Conservation (phyloP, 805 yeast genomes). For the Candida sanyiensis region DNA sequence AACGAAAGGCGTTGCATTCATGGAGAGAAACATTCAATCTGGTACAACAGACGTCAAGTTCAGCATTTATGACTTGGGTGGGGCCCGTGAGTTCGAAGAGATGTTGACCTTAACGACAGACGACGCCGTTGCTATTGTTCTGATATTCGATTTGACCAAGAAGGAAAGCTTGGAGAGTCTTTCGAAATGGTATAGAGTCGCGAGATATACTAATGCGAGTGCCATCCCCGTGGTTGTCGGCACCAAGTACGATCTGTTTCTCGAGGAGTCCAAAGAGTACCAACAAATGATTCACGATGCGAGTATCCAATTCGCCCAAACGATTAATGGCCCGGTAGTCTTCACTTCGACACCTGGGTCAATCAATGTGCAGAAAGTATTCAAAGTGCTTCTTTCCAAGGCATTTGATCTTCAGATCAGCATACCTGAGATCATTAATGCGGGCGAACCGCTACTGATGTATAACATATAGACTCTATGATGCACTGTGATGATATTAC, state of each 20-base stretch:
- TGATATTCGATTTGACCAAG: constrained; percentile 85
- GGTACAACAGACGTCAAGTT: constrained; percentile 85
- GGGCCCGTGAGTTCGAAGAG: constrained; percentile 89
- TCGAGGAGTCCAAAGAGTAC: constrained; percentile 70
- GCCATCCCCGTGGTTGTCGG: constrained; percentile 92
- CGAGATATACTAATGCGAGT: constrained; percentile 80
- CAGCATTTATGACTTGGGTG: constrained; percentile 94
- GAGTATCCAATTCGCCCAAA: constrained; percentile 78
- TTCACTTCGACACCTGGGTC: constrained; percentile 91
- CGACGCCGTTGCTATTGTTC: constrained; percentile 87
- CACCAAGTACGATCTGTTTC: constrained; percentile 85
- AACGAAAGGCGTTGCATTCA: constrained; percentile 90
- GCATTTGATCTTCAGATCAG: constrained; percentile 75
- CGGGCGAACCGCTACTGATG: constrained; percentile 88
- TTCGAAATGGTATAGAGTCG: constrained; percentile 92
- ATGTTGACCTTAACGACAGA: constrained; percentile 91
- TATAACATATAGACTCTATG: constrained; percentile 33
- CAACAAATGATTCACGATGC: constrained; percentile 79
- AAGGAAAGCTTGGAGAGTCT: constrained; percentile 81
- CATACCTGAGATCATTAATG: constrained; percentile 73
- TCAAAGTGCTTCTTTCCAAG: constrained; percentile 83
- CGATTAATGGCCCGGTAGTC: constrained; percentile 78
- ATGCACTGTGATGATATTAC: not conserved
- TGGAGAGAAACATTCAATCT: constrained; percentile 83
- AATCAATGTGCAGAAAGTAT: constrained; percentile 88